Base-by-base conservation (phyloP, 1,284 basidiomycete species). In the Microbotryomycetes sp. region DNA sequence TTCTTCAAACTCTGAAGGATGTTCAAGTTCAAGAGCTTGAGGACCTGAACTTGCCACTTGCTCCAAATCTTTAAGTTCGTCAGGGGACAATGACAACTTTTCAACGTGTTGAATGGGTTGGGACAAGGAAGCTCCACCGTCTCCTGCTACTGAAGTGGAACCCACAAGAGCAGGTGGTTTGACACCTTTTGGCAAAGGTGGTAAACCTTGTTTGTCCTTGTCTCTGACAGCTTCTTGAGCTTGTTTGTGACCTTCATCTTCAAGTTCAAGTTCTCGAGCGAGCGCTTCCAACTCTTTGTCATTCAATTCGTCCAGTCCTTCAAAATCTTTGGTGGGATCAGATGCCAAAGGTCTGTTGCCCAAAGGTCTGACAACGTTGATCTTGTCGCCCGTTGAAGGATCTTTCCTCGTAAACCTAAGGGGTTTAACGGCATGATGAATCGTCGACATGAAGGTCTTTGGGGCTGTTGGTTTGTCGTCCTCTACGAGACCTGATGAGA, bases 201-300 rank as follows among this genome's bases (percentile, higher is more conserved):
- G 49, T 16, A 52, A 54, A 36, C 23, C 25, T 3, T 4, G 14
- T n/a, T 52, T 52, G 16, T 30, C 57, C 51, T 32, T 57, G 46
- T 2, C 56, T 53, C 26, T 6, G 25, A 22, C 5, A n/a, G 16
- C 22, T 29, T 31, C 19, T 14, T 14, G 36, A 48, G 49, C 25
- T 49, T 49, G 23, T 57, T 54, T 32, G 42, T 49, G 31, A 53
- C 15, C 26, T 26, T 57, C 49, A n/a, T 64, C 63, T 19, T 65
- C 63, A 19, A 31, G 46, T 49, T 65, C 66, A 9, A 63, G 29
- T 49, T 68, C 66, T 16, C 56, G 56, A 49, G 58, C 62, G 7
- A 68, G 29, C 26, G 47, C 19, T 29, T 66, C 61, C n/a, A 65
- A 32, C 31, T 60, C 66, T 16, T 62, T 61, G 31, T 63, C 58